These are phyloP conservation scores for Smallanthus sonchifolius DNA, from an alignment of 129 eudicot species.

Conservation along the genomic window DNA sequence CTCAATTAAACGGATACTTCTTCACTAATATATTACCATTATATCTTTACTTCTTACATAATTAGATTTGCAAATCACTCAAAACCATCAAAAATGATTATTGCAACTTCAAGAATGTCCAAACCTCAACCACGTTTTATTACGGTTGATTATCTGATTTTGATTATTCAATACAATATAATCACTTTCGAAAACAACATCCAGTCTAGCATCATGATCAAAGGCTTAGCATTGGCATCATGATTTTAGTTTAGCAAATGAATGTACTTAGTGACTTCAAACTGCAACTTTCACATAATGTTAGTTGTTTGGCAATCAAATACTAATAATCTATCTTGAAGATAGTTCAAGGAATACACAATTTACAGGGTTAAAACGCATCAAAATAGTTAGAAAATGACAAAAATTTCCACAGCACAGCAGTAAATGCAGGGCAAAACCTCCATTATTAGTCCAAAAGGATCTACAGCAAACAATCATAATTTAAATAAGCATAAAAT, in stretches of 20 bases:
- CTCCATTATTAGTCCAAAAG: constrained; percentile 20
- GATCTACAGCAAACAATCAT: constrained; percentile 23
- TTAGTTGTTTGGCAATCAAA: constrained; percentile 1
- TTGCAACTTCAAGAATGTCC: not conserved
- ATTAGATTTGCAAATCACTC: not conserved
- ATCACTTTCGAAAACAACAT: not conserved
- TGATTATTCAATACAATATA: not conserved
- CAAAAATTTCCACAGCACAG: not conserved
- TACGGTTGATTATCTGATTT: not conserved
- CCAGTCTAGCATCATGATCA: not conserved
- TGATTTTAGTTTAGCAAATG: not conserved
- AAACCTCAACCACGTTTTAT: not conserved
- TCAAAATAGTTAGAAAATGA: not conserved
- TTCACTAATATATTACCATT: not conserved
- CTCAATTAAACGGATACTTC: not conserved
- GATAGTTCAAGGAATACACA: not conserved
- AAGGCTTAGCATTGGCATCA: not conserved
- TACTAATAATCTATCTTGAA: not conserved
- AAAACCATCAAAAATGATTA: not conserved
- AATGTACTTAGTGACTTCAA: not conserved
- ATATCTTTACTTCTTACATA: not conserved
- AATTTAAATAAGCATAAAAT: not conserved
- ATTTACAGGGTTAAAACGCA: not conserved
- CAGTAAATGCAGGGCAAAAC: constrained; percentile 3
- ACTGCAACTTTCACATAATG: not conserved